Conservation (phyloP, 805 yeast species). For the Lipomyces orientalis region DNA sequence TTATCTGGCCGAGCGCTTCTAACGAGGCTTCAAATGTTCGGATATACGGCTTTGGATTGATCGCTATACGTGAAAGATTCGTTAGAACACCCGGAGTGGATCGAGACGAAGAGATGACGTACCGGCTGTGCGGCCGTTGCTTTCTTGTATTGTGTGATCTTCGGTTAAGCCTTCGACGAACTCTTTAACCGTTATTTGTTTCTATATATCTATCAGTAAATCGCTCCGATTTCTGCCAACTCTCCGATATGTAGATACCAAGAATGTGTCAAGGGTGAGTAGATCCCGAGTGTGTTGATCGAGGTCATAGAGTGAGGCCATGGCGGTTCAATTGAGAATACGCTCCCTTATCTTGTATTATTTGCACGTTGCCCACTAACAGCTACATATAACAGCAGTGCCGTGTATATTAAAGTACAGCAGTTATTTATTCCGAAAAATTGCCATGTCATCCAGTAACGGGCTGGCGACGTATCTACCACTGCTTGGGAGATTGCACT, state of each 20-base stretch:
- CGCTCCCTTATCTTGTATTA: background rate
- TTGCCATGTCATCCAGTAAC: too few species aligned
- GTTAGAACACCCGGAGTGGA: background rate
- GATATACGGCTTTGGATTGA: slow-evolving; percentile 94
- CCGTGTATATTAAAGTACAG: too few species aligned
- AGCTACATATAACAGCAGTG: background rate
- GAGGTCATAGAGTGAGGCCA: slow-evolving; percentile 32
- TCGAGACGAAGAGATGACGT: background rate
- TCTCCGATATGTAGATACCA: slow-evolving; percentile 20
- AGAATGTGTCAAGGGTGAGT: slow-evolving; percentile 37
- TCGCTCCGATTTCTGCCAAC: background rate
- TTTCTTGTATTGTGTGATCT: slow-evolving; percentile 26
- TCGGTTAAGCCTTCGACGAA: slow-evolving; percentile 36
- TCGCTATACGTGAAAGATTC: slow-evolving; percentile 36
- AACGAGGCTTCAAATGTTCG: slow-evolving; percentile 89
- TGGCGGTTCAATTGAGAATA: background rate
- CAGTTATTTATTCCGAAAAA: too few species aligned
- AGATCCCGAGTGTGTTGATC: slow-evolving; percentile 34
- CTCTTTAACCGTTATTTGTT: slow-evolving; percentile 28
- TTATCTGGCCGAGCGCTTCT: slow-evolving; percentile 67
- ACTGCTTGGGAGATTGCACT: too few species aligned
- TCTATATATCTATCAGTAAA: background rate
- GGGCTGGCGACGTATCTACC: too few species aligned
- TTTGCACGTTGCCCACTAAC: background rate
- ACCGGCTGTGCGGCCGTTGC: slow-evolving; percentile 17